Base-by-base conservation (phyloP, 768 basidiomycete species). In the Rhodotorula graminis region DNA sequence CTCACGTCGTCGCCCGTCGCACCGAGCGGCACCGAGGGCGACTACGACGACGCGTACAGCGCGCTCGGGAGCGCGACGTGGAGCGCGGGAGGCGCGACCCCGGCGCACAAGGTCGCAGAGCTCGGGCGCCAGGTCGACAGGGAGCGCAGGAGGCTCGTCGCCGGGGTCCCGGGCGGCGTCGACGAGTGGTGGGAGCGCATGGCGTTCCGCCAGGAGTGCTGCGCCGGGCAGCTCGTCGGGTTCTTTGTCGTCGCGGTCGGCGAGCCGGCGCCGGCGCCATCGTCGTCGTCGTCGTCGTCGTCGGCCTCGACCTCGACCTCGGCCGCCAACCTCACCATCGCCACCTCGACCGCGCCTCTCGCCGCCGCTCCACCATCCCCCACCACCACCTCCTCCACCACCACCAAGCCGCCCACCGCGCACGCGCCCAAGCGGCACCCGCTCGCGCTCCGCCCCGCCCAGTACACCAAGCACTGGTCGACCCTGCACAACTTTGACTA, bases 161-260 rank as follows among this genome's bases (percentile, higher is more conserved):
- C 42, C 15, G 67, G 67, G 18, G 71, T 72, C 1, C 31, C 37
- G 1, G 64, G 59, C 8, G 61, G 66, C 6, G 49, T 86, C 52
- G 89, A 89, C 53, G 94, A 96, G 79, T 99, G 94, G 81, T 99
- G 95, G 94, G 93, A 96, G 81, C 86, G 93, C 25, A 93, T 99
- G 90, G 92, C 89, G 53, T 95, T 91, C 81, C 86, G 96, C 40
- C 95, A 97, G 79, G 96, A 99, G 81, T 97, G 95, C 79, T 85
- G 90, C 58, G 86, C 88, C 49, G 93, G 94, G 4, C 90, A 91
- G 3, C 86, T 95, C 25, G 97, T 93, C 6, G 95, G 91, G 0
- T 99, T 99, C 83, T 97, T 97, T 80, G 86, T 87, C n/a, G 84
- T 86, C 44, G 82, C 84, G 1, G 81, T 84, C 9, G 29, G 67